Percentiles rank a stretch among this genome's conserved stretches.
These are phyloP conservation scores for Chenopodium formosanum DNA, from an alignment of 148 eudicot species.

Conservation along the genomic window DNA sequence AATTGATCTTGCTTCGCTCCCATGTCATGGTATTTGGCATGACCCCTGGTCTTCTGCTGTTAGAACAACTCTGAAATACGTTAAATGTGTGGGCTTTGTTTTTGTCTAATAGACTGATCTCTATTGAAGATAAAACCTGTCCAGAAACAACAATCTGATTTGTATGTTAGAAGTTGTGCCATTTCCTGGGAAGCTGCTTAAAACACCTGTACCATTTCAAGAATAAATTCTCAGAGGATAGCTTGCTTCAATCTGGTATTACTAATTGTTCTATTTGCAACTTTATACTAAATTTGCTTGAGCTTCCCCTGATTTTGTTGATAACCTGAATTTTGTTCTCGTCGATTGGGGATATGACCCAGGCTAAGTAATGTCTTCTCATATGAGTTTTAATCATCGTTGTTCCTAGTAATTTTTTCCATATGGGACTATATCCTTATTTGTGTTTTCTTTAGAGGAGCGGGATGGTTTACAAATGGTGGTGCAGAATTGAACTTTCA, in stretches of 20 bases:
- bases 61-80: background rate
- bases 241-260: background rate
- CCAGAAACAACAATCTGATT: background rate
- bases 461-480: too few relatives aligned
- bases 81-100: background rate
- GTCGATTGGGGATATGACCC: too few relatives aligned
- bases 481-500: too few relatives aligned
- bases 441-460: too few relatives aligned
- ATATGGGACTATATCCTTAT: too few relatives aligned
- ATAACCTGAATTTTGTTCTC: too few relatives aligned
- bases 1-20: background rate
- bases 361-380: too few relatives aligned
- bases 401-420: too few relatives aligned
- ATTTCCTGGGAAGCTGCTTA: background rate
- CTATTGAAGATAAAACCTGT: background rate
- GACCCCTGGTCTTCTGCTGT: slow-evolving; percentile 1
- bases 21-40: background rate
- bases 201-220: background rate
- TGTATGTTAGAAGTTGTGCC: background rate
- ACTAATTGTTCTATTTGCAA: background rate
- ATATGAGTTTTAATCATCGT: too few relatives aligned
- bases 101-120: background rate
- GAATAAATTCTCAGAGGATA: background rate
- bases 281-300: background rate
- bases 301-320: background rate